These are phyloP conservation scores for Incumbomyces lentus DNA, from an alignment of 2,329 filamentous ascomycete genomes.

Conservation along the genomic window DNA sequence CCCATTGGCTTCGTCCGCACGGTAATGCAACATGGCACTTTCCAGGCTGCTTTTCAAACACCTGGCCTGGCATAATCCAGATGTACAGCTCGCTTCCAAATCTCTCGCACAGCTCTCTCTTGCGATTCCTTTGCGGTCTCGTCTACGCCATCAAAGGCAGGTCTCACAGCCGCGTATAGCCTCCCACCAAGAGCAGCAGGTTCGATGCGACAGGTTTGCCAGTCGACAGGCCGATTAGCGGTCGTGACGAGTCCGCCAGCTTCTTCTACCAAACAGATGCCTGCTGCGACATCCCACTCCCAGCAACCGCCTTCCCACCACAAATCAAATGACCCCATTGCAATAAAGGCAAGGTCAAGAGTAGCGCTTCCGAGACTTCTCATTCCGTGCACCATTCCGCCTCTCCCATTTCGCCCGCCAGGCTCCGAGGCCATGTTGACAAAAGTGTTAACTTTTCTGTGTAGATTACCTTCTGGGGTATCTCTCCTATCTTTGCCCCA, in stretches of 20 bases:
- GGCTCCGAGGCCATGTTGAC: conserved; percentile 62
- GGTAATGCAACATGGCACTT: too few species aligned
- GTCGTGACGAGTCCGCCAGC: conserved; percentile 65
- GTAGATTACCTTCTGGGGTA: conserved; percentile 54
- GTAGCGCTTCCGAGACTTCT: conserved; percentile 64
- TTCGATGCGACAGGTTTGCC: conserved; percentile 33
- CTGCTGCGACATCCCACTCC: conserved; percentile 74
- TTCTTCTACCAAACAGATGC: conserved; percentile 61
- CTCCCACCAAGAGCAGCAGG: conserved; percentile 55
- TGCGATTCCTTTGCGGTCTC: conserved; percentile 59
- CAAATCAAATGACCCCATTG: conserved; percentile 66
- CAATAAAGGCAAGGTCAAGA: conserved; percentile 62
- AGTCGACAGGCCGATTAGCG: conserved; percentile 57
- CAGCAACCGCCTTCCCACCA: conserved; percentile 78
- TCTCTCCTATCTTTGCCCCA: conserved; percentile 71
- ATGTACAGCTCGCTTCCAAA: conserved; percentile 58
- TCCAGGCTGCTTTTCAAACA: conserved; percentile 18
- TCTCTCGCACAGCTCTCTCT: conserved; percentile 59
- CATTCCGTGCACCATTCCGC: conserved; percentile 71
- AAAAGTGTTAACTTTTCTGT: conserved; percentile 64
- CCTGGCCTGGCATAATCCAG: conserved; percentile 60
- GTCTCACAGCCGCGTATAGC: conserved; percentile 61
- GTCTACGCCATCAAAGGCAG: conserved; percentile 49
- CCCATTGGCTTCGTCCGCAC: too few species aligned
- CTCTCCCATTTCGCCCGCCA: conserved; percentile 51